Base-by-base conservation (phyloP, 1,284 basidiomycete species). In the Ceratobasidium sp. region DNA sequence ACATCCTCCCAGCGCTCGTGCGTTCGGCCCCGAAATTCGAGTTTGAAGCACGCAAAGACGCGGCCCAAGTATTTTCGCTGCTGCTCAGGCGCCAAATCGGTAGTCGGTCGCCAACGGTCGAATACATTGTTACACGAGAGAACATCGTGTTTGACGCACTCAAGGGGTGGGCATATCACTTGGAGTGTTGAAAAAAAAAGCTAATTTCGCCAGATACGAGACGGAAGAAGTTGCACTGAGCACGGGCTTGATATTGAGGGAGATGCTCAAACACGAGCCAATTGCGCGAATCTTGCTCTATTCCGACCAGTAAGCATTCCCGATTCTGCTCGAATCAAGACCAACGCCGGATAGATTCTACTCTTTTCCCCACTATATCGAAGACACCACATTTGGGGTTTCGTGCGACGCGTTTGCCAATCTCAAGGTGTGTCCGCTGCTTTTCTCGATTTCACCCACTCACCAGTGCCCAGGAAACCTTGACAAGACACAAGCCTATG, bases 351-450 rank as follows among this genome's bases (percentile, higher is more conserved):
- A 18, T 78, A 96, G 96, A 77, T 98, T 99, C 82, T 99, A 98
- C 84, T 92, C 89, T 74, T 99, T 97, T 82, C 94, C 96, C 9
- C 89, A 94, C 78, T 97, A 97, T 82, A 98, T 99, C 77, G 97
- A 99, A 82, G 92, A 92, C 64, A 97, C 96, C 2, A 98, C 97
- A 26, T 99, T 99, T 79, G 97, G 97, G 9, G 94, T 98, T 75
- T 97, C 96, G 0, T 98, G 97, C 77, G 97, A 99, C 80, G 97
- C 97, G 3, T 97, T 97, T 78, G 91, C 92, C 36, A 98, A 97
- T 80, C 87, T 99, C 80, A 98, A 98, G 79, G 85, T 84, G 46
- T 80, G 50, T 26, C 14, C 57, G 12, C 57, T 26, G 21, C 32
- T 32, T 43, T 18, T 58, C 39, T 21, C 26, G 30, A 21, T 26